Conservation (phyloP, 108 stramenopile genomes). For the Nannochloropsis granulata region DNA sequence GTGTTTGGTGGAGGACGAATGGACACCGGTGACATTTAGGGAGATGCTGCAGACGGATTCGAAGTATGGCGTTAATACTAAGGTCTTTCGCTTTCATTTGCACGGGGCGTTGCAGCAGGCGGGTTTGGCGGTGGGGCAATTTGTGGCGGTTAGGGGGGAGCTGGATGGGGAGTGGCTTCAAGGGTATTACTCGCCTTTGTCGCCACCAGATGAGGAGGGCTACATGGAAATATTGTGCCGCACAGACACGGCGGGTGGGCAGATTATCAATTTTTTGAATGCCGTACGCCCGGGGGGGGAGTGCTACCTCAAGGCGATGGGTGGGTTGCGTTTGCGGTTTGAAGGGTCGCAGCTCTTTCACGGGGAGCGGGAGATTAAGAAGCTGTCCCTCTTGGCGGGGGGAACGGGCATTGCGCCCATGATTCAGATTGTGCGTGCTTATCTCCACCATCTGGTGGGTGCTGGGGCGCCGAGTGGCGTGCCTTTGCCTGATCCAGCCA, state of each 20-base stretch:
- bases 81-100: constrained; percentile 39
- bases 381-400: constrained; percentile 39
- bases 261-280: constrained; percentile 30
- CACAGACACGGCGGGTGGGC: constrained; percentile 36
- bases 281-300: constrained; percentile 33
- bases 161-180: constrained; percentile 41
- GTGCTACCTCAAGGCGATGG: constrained; percentile 44
- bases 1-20: background rate
- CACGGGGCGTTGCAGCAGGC: constrained; percentile 36
- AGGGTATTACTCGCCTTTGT: constrained; percentile 35
- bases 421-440: constrained; percentile 43
- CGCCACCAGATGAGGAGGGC: constrained; percentile 38
- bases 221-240: constrained; percentile 39
- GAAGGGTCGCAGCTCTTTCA: background rate
- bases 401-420: constrained; percentile 18
- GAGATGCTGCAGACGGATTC: constrained; percentile 41
- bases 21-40: constrained; percentile 32
- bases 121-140: constrained; percentile 43
- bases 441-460: constrained; percentile 11
- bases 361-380: constrained; percentile 12
- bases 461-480: background rate
- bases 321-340: constrained; percentile 40
- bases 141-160: constrained; percentile 38
- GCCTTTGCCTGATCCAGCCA: background rate
- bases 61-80: constrained; percentile 41